Evolutionary conservation across 495 filamentous ascomycete species (phyloP), one percentile per base, ranked within the genome.

Genomic region (Xanthoparmelia taractica): DNA sequence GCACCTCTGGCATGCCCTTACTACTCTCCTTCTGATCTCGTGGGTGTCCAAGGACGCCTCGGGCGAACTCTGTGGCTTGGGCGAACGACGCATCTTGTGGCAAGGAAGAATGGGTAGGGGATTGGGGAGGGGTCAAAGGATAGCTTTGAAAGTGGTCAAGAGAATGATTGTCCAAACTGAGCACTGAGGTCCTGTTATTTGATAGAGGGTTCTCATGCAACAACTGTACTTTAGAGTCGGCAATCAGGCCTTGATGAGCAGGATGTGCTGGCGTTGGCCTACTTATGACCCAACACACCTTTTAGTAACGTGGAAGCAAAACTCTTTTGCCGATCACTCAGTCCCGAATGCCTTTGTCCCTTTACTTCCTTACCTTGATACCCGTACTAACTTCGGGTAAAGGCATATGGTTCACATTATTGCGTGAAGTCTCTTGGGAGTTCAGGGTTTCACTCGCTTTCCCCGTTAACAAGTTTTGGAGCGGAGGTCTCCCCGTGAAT

Each of bases 1-100:
- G 75, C 82, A 85, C 55, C 82, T 76, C 70, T 85, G 82, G 73
- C 82, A 85, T 18, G 82, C 82, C 66, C 82, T 83, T 62, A 45
- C 52, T 2, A 83, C 82, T 64, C 82, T 70, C 68, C 83, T 85
- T 66, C 81, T 78, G 23, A 79, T 70, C 65, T 73, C 73, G 52
- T 65, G 70, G 59, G 77, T 77, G 15, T 63, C 61, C 18, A 34
- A 15, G 8, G 54, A 36, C 8, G 25, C 40, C 25, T 58, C 61
- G 4, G 61, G 45, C 29, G 37, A 29, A 8, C 20, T 57, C 20
- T 47, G 61, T 23, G 34, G 29, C 17, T 63, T 63, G 25, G 61
- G 25, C 6, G 54, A 47, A 56, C 41, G 61, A 2, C 47, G 48
- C 59, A 61, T 61, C 18, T 43, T 31, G 25, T 25, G 56, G 56